These are phyloP conservation scores for Calonectria henricotiae DNA, from an alignment of 2,329 filamentous ascomycete genomes.

Conservation along the genomic window DNA sequence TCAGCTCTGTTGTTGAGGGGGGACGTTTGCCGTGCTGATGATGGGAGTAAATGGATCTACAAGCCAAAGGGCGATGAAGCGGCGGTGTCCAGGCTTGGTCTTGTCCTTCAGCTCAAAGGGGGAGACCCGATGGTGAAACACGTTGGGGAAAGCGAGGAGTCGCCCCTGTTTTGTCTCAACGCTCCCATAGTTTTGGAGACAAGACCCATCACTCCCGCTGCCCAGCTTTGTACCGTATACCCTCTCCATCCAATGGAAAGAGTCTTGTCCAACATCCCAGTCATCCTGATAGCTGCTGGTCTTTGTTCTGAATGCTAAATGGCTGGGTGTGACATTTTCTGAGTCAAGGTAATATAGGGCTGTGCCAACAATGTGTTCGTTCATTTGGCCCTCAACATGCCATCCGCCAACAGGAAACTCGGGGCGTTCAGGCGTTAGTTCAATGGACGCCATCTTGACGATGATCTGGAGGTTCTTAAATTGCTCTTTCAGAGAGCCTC, in stretches of 20 bases:
- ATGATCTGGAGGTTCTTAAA: conserved; percentile 68
- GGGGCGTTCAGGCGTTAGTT: conserved; percentile 47
- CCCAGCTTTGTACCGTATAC: conserved; percentile 58
- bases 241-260: conserved; percentile 36
- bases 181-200: conserved; percentile 42
- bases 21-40: conserved; percentile 57
- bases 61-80: conserved; percentile 70
- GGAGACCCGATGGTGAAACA: conserved; percentile 48
- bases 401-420: conserved; percentile 39
- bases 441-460: conserved; percentile 68
- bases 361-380: conserved; percentile 53
- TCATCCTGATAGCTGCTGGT: conserved; percentile 19
- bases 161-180: conserved; percentile 44
- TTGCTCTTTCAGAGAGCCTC: conserved; percentile 16
- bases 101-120: conserved; percentile 65
- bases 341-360: conserved; percentile 52
- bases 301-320: conserved; percentile 53
- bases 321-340: conserved; percentile 45
- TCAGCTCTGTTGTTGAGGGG: conserved; percentile 56
- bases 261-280: background rate
- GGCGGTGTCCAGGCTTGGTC: conserved; percentile 66
- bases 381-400: conserved; percentile 52
- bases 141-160: conserved; percentile 43
- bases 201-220: conserved; percentile 49
- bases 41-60: conserved; percentile 65